These are phyloP conservation scores for Ustilago xerochloae DNA, from an alignment of 1,284 basidiomycete species.

Conservation along the genomic window DNA sequence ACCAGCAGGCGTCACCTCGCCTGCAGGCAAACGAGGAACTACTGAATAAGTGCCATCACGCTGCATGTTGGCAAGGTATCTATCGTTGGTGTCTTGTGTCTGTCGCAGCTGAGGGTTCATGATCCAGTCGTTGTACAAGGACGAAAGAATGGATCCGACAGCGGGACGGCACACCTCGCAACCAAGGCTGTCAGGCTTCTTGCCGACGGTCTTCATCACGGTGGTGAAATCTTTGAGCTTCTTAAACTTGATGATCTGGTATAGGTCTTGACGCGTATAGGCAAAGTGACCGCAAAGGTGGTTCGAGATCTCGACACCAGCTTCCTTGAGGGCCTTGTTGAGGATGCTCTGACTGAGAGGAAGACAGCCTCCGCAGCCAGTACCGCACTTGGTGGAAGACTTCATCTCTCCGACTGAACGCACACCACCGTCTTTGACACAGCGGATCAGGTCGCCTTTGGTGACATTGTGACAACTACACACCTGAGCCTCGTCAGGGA, in stretches of 20 bases:
- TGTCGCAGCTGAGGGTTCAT: conserved; percentile 76
- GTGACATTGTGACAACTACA: conserved; percentile 79
- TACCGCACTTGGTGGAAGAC: conserved; percentile 77
- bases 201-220: conserved; percentile 74
- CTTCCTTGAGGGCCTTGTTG: conserved; percentile 78
- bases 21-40: conserved; percentile 77
- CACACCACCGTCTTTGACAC: conserved; percentile 73
- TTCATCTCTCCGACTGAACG: conserved; percentile 75
- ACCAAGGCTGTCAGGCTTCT: conserved; percentile 73
- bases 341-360: conserved; percentile 74
- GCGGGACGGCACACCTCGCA: conserved; percentile 81
- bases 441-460: conserved; percentile 75
- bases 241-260: conserved; percentile 78
- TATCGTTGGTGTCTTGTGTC: conserved; percentile 78
- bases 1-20: conserved; percentile 78
- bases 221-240: conserved; percentile 74
- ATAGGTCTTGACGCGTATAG: conserved; percentile 78
- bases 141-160: conserved; percentile 77
- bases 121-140: conserved; percentile 77
- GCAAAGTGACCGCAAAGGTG: conserved; percentile 78
- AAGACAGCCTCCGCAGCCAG: conserved; percentile 79
- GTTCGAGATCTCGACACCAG: conserved; percentile 75
- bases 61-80: conserved; percentile 80
- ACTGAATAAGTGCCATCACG: conserved; percentile 80
- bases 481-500: conserved; percentile 79